Evolutionary conservation across 2,329 filamentous ascomycete genomes (phyloP), one percentile per base, ranked within the genome.

Genomic region (Fusarium liriodendri): DNA sequence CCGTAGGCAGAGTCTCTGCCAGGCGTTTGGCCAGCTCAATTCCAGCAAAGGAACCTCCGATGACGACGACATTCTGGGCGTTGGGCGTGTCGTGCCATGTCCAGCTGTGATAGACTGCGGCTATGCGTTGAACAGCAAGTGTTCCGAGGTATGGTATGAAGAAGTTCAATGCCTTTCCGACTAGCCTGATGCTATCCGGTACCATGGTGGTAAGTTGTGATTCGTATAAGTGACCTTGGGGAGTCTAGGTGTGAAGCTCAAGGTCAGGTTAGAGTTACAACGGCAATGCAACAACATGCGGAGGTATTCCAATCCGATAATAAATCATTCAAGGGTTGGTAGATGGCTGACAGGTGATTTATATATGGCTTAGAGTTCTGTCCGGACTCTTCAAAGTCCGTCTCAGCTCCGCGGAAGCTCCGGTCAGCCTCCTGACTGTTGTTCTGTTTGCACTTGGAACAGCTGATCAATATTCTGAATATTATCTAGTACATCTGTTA

Each of bases 31-130:
- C 42, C 18, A 54, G 11, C 18, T 70, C 40, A 14, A 63, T 60
- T 0, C 67, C 64, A 9, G 29, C 64, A 57, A 67, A 70, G 11
- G 67, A 70, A 9, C 54, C 67, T 9, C 67, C 67, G 0, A 70
- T n/a, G 10, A 70, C 11, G 29, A 64, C 60, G n/a, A 70, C 37
- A 10, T 67, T 70, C 20, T 38, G 9, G 6, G 27, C 47, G 18
- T 33, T 7, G 2, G 18, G 47, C 18, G 27, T 54, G 11, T 54
- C 18, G 6, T 32, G 47, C 47, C 47, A 54, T 54, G 47, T 54
- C 47, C 27, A 54, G 47, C 32, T 54, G 47, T 54, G 47, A 14
- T 54, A 32, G 27, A 8, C 7, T 3, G 47, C 25, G 3, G 47
- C 27, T 2, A 20, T 5, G 4, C 47, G 27, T 11, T 32, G 27